A percentile compares a stretch with the other conserved stretches of the same genome.
Evolutionary conservation across 352 stramenopile species (phyloP).

Genomic region (Phytophthora fragariae): DNA sequence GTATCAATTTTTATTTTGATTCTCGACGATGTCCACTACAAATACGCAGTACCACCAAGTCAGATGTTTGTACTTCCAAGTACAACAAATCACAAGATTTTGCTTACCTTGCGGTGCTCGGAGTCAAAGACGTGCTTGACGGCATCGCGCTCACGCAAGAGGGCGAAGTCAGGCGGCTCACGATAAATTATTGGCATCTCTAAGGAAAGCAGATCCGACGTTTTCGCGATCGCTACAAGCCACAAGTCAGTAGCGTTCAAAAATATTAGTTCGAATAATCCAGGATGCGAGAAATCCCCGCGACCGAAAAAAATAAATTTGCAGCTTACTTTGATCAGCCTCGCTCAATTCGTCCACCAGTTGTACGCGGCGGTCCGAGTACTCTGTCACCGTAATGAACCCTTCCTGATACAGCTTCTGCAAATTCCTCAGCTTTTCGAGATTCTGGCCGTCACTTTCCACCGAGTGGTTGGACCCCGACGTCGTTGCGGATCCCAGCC

Average conservation of each 20-base stretch:
- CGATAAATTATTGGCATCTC: conserved; percentile 68
- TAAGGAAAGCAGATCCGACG: conserved; percentile 62
- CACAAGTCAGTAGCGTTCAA: neutral
- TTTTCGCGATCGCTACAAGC: conserved; percentile 60
- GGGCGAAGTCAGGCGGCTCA: conserved; percentile 68
- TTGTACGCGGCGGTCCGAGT: conserved; percentile 71
- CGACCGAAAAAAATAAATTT: conserved; percentile 4
- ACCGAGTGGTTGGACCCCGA: conserved; percentile 26
- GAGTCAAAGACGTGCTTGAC: conserved; percentile 88
- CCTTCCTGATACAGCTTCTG: conserved; percentile 81
- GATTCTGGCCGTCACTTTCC: conserved; percentile 50
- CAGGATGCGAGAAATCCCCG: neutral
- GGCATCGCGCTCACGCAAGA: conserved; percentile 67
- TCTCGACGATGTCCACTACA: conserved; percentile 68
- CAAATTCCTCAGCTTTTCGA: conserved; percentile 75
- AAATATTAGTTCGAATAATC: conserved; percentile 14
- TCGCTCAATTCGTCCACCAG: conserved; percentile 69
- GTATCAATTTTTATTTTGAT: conserved; percentile 83
- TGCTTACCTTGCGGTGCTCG: conserved; percentile 60
- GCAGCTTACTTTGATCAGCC: conserved; percentile 61
- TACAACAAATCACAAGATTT: neutral
- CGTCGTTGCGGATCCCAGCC: neutral
- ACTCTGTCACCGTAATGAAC: conserved; percentile 86
- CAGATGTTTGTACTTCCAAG: neutral
- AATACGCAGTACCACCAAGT: neutral